Evolutionary conservation across 371 early-diverging fungal species (phyloP).

Genomic region (Haplosporangium sp.): DNA sequence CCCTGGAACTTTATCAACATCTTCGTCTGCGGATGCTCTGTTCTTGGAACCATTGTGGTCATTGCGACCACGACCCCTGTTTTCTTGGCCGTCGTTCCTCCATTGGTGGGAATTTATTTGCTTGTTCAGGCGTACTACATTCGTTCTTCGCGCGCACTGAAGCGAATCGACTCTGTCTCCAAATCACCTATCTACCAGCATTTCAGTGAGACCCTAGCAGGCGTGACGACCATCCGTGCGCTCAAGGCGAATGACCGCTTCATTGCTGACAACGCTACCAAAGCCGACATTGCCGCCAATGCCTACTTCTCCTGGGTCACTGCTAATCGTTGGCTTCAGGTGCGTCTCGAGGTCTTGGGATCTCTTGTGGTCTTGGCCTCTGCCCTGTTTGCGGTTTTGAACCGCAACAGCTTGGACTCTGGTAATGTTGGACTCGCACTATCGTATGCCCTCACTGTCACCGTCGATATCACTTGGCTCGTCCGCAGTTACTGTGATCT

Average conservation of each 20-base stretch:
- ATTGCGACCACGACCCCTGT: conserved; percentile 45
- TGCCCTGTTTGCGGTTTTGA: conserved; percentile 63
- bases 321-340: conserved; percentile 38
- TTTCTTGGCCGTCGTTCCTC: conserved; percentile 46
- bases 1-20: conserved; percentile 41
- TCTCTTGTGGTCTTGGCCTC: conserved; percentile 27
- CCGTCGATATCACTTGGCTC: conserved; percentile 68
- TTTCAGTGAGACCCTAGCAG: conserved; percentile 59
- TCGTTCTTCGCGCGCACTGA: conserved; percentile 71
- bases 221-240: conserved; percentile 57
- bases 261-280: conserved; percentile 45
- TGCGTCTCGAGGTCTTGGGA: conserved; percentile 36
- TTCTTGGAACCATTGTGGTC: conserved; percentile 42
- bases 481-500: conserved; percentile 62
- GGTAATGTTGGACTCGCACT: conserved; percentile 82
- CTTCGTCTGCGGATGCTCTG: conserved; percentile 23
- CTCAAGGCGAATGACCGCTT: conserved; percentile 14
- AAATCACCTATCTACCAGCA: conserved; percentile 61
- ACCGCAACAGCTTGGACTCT: conserved; percentile 33
- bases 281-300: conserved; percentile 55
- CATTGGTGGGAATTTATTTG: conserved; percentile 60
- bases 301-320: conserved; percentile 27
- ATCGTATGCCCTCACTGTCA: conserved; percentile 84
- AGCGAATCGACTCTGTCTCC: conserved; percentile 60
- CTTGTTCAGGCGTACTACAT: conserved; percentile 76